Evolutionary conservation across 1,284 basidiomycete species (phyloP), one percentile per base, ranked within the genome.

Genomic region (Sporisorium scitamineum): DNA sequence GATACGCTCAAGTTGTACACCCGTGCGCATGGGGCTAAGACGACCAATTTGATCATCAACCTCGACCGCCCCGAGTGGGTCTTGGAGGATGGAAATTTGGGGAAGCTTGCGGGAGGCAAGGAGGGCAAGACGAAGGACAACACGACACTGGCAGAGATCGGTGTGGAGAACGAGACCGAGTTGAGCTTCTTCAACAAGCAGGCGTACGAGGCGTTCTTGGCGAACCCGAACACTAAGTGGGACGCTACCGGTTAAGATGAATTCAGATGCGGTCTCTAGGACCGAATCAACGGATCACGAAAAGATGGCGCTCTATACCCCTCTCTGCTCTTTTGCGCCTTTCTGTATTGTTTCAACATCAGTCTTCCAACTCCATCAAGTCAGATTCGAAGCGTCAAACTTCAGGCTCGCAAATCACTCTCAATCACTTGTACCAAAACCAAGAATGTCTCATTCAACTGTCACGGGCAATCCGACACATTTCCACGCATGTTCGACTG

Each of bases 1-100:
- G 95, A 97, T 86, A 97, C 95, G 11, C 79, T 99, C 69, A 99
- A 99, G 84, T 87, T 97, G 16, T 99, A 99, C 86, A 94, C 94
- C 0, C 91, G 91, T 80, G 96, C 96, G 1, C 96, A 98, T 84
- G 94, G 95, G 11, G 89, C 94, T 64, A 99, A 99, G 89, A 85
- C 84, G 13, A 84, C 80, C 6, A 85, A 85, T 51, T 64, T 85
- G 24, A 85, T 85, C 69, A 82, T 85, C 76, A 85, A 85, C 54
- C 56, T 84, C 16, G 84, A 84, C 42, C 80, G 79, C 37, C 73
- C 76, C 1, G 84, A 85, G 18, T 85, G 82, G 81, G 50, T 85
- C n/a, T 60, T 83, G 2, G 56, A 60, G 2, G 69, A 74, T 18
- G 42, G 53, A 10, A 68, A 70, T n/a, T 11, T 76, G 5, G 7